Evolutionary conservation across 192 early-diverging fungal genomes (phyloP).

Genomic region (Backusella tarrabulga): DNA sequence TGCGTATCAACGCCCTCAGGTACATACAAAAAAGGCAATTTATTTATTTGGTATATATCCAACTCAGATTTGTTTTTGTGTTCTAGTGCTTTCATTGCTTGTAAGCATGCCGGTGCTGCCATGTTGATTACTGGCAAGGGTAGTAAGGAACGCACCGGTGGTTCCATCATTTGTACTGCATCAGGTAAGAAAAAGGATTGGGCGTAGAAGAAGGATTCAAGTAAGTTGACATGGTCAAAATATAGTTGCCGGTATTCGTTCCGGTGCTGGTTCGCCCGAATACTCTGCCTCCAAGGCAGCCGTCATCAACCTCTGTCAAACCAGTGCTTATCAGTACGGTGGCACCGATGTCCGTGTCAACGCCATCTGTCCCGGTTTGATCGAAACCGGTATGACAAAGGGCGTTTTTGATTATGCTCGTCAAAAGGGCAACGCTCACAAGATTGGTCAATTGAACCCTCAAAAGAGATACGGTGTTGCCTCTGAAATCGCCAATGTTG

Average conservation of each 20-base stretch:
- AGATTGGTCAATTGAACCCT: constrained; percentile 55
- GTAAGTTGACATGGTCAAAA: not conserved
- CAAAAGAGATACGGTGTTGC: constrained; percentile 37
- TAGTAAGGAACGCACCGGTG: constrained; percentile 38
- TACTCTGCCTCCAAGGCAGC: constrained; percentile 60
- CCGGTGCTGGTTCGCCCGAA: constrained; percentile 47
- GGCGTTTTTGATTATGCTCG: constrained; percentile 45
- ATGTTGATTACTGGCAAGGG: constrained; percentile 44
- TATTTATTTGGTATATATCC: not conserved
- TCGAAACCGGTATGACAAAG: constrained; percentile 54
- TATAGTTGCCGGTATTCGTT: constrained; percentile 44
- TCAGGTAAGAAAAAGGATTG: constrained; percentile 33
- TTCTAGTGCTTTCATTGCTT: constrained; percentile 44
- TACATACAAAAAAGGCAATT: constrained; percentile 7
- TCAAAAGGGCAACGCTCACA: constrained; percentile 32
- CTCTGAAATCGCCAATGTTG: constrained; percentile 44
- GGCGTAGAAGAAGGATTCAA: not conserved
- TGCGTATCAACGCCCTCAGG: constrained; percentile 44
- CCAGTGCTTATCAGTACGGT: constrained; percentile 36
- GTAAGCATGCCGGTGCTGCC: constrained; percentile 42
- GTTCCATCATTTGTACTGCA: constrained; percentile 52
- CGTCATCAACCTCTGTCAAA: constrained; percentile 46
- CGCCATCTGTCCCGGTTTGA: constrained; percentile 52
- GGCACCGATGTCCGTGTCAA: constrained; percentile 48
- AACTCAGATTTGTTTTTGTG: not conserved